Evolutionary conservation across 2,329 filamentous ascomycete genomes (phyloP), one percentile per base, ranked within the genome.

Genomic region (Neophaeococcomyces aloes): DNA sequence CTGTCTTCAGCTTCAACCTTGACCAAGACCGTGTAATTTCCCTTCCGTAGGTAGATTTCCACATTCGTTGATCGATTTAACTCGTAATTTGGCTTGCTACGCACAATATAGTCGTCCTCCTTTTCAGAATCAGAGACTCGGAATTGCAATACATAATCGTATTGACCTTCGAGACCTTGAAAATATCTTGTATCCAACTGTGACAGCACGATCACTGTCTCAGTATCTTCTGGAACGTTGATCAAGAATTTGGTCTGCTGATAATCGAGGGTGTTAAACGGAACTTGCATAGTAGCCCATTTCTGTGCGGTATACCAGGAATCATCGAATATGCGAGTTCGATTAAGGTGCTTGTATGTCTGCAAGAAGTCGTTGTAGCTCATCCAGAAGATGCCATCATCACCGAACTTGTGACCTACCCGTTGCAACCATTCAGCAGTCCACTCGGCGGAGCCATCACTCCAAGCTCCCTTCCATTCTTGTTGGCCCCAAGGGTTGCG

Each of bases 391-490:
- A 77, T 60, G 18, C 83, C 83, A 53, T 88, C 83, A 52, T 86
- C 81, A 30, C 83, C 83, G 53, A 88, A 88, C 32, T 74, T 77
- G 58, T 88, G 83, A 35, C 74, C 70, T 1, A 91, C 70, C 54
- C 81, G 78, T 47, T 78, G 65, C 63, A 89, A 78, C 75, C 81
- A 86, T 52, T 87, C 79, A 0, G 83, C 70, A 1, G 83, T 89
- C 86, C 86, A 93, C 61, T 89, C 80, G 55, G 85, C 83, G 5
- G 81, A 86, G 0, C 86, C 86, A 56, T 91, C 86, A 29, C 76
- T 80, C 84, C 85, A 91, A 1, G 83, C 70, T 1, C 86, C 86
- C 23, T 76, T 82, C 84, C 85, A 91, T 61, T 87, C 85, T 25
- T 75, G 77, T 50, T 78, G 78, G 1, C 85, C 86, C 85, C 84